A percentile compares a stretch with the other conserved stretches of the same genome.
Evolutionary conservation across 2,329 filamentous ascomycete genomes (phyloP).

Genomic region (Arthrobotrys iridis): DNA sequence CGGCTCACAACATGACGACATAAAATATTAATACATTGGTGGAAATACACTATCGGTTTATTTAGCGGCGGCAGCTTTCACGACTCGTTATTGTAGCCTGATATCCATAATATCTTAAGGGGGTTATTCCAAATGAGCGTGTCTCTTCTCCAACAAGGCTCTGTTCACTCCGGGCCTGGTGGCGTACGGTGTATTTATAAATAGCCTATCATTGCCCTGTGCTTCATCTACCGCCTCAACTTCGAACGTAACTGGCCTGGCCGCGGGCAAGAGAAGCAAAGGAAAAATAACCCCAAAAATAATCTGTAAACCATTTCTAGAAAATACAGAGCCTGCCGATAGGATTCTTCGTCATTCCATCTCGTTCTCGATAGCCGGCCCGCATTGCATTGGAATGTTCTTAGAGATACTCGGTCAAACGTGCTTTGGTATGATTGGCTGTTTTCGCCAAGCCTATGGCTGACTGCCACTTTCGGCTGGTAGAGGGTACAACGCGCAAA

Average conservation of each 20-base stretch:
- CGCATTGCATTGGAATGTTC: not conserved
- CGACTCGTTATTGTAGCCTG: too few relatives aligned
- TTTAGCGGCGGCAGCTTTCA: too few relatives aligned
- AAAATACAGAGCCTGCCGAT: not conserved
- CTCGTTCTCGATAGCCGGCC: conserved; percentile 18
- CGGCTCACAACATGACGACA: too few relatives aligned
- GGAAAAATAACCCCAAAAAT: not conserved
- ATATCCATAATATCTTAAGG: too few relatives aligned
- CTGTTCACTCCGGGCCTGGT: not conserved
- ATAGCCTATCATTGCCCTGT: conserved; percentile 1
- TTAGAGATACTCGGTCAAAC: conserved; percentile 3
- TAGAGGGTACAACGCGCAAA: conserved; percentile 22
- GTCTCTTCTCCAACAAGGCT: not conserved
- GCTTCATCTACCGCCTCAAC: conserved; percentile 7
- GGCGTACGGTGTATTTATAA: conserved; percentile 2
- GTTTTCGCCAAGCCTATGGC: not conserved
- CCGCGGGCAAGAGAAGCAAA: not conserved
- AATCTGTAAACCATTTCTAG: not conserved
- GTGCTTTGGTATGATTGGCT: conserved; percentile 35
- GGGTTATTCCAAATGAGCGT: not conserved
- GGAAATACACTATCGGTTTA: too few relatives aligned
- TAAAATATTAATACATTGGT: too few relatives aligned
- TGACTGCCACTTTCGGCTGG: conserved; percentile 10
- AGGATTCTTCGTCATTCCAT: conserved; percentile 21
- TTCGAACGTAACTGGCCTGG: not conserved